Evolutionary conservation across 2,329 filamentous ascomycete species (phyloP).

Genomic region (Penicillium sp.): DNA sequence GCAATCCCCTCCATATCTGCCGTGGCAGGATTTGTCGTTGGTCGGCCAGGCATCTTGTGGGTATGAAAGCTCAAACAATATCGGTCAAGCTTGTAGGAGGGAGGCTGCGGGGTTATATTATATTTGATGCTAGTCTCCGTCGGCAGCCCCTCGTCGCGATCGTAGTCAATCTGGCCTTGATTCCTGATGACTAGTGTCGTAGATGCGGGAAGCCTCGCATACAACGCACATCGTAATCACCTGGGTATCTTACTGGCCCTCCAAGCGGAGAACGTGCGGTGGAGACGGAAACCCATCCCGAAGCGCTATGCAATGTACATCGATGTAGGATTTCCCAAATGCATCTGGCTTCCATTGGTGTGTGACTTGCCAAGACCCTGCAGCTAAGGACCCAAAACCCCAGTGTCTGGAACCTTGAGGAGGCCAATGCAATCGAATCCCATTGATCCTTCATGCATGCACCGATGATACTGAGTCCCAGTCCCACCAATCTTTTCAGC

Average conservation of each 20-base stretch:
- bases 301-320: background rate
- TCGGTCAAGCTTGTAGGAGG: conserved; percentile 1
- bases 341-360: background rate
- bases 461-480: background rate
- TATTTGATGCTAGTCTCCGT: background rate
- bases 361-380: background rate
- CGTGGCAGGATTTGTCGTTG: conserved; percentile 4
- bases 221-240: background rate
- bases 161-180: background rate
- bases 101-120: conserved; percentile 16
- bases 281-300: background rate
- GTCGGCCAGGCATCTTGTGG: conserved; percentile 13
- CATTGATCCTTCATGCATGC: background rate
- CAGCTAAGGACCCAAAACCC: too few species aligned
- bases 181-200: conserved; percentile 1
- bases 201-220: conserved; percentile 5
- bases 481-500: background rate
- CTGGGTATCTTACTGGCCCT: conserved; percentile 9
- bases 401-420: background rate
- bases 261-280: conserved; percentile 2
- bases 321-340: background rate
- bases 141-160: conserved; percentile 5
- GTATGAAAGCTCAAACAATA: conserved; percentile 3
- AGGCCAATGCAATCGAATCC: background rate
- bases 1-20: conserved; percentile 30